Base-by-base conservation (phyloP, 805 yeast species). In the Vanderwaltozyma polyspora region DNA sequence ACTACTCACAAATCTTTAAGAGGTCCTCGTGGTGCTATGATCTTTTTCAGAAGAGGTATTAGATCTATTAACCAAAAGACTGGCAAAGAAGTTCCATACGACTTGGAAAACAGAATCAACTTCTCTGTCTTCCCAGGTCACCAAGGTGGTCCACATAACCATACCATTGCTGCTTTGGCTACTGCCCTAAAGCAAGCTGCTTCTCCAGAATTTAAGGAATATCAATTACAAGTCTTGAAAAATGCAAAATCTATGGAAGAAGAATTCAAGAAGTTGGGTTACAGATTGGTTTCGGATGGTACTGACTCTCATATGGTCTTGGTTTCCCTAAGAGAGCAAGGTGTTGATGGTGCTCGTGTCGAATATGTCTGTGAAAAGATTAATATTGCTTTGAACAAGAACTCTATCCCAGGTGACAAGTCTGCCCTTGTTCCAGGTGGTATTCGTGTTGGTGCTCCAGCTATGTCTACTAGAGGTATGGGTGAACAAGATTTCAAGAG, bases 1-100 rank as follows among this genome's bases (percentile, higher is more conserved):
- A 89, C 98, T 39, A 89, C 98, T 40, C 98, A 91, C 74, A 89
- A 89, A 69, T 87, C 96, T 26, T 74, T 89, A 55, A 83, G 98
- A 70, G 98, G 98, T 42, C 98, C 98, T 61, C 84, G 98, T 71
- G 98, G 98, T 64, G 96, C 98, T 38, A 89, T 89, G 95, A 91
- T 89, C 63, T 89, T 89, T 74, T 91, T 81, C 77, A 84, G 97
- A 72, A 80, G 81, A 63, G 98, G 98, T 51, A 76, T 87, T 42
- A 78, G 94, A 72, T 76, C 81, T 41, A 75, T 77, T 46, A 81
- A 76, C 62, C 67, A 82, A 57, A 86, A 87, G 70, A 82, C 85
- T 51, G 97, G 97, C 54, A 83, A 85, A 68, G 95, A 86, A 65
- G 68, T 85, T 39, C 66, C 69, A 39, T 91, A 87, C 64, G 97